Conservation (phyloP, 257 asterid genomes). For the Salvia splendens region DNA sequence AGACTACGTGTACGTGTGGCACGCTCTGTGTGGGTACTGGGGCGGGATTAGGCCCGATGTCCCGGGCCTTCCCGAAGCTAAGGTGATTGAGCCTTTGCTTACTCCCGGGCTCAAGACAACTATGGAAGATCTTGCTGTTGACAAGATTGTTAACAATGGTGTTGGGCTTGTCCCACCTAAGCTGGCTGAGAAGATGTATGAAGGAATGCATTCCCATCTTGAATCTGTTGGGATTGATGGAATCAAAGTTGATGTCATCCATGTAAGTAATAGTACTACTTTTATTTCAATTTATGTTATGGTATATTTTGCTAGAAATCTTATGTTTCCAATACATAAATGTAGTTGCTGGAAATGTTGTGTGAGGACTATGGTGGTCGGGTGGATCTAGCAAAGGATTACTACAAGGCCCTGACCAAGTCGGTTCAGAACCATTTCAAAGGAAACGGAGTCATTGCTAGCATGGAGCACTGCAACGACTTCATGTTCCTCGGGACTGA, state of each 20-base stretch:
- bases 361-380: constrained; percentile 90
- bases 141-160: constrained; percentile 86
- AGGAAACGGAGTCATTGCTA: constrained; percentile 94
- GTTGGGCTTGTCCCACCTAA: constrained; percentile 89
- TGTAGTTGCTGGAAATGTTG: constrained; percentile 78
- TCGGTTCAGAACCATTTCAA: constrained; percentile 83
- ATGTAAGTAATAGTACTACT: constrained; percentile 42
- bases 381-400: constrained; percentile 84
- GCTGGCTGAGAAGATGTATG: constrained; percentile 57
- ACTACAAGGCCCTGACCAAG: constrained; percentile 64
- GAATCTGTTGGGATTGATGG: constrained; percentile 90
- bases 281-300: not conserved
- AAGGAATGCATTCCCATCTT: constrained; percentile 84
- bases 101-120: constrained; percentile 80
- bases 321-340: not conserved
- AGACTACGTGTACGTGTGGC: constrained; percentile 91
- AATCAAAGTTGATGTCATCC: constrained; percentile 92
- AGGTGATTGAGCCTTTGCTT: constrained; percentile 61
- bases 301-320: not conserved
- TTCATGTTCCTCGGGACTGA: constrained; percentile 94
- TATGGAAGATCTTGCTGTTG: constrained; percentile 95
- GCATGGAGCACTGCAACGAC: constrained; percentile 98
- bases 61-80: constrained; percentile 60
- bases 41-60: constrained; percentile 78
- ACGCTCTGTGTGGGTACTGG: constrained; percentile 96